Evolutionary conservation across 163 green algal species (phyloP).

Genomic region (Botryococcus braunii): DNA sequence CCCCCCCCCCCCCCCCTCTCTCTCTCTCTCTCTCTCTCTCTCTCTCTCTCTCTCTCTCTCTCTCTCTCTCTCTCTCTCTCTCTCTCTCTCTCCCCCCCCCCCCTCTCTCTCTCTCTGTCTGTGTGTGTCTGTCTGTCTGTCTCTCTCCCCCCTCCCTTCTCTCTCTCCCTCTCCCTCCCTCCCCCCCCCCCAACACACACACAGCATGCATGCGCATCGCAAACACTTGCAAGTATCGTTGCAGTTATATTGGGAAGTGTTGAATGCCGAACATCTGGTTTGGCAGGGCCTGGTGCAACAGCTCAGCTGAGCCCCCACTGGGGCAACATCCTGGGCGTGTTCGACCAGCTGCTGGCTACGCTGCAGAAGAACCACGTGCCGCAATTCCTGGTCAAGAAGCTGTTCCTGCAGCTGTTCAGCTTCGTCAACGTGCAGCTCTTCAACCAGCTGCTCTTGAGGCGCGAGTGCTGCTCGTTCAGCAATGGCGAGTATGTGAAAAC

Average conservation of each 20-base stretch:
- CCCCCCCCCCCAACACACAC: too few relatives aligned
- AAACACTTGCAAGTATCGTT: too few relatives aligned
- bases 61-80: background rate
- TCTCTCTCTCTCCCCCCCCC: background rate
- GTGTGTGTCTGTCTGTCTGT: too few relatives aligned
- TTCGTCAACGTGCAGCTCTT: constrained; percentile 97
- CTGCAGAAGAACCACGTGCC: constrained; percentile 80
- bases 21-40: too few relatives aligned
- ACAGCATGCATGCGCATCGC: too few relatives aligned
- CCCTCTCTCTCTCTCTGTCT: too few relatives aligned
- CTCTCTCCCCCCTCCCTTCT: background rate
- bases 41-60: background rate
- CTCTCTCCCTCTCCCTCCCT: background rate
- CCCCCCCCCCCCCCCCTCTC: background rate
- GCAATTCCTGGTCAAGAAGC: constrained; percentile 75
- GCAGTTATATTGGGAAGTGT: too few relatives aligned
- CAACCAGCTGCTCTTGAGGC: constrained; percentile 96
- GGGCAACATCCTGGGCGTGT: constrained; percentile 75
- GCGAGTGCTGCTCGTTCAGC: constrained; percentile 98
- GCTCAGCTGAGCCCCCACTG: constrained; percentile 58
- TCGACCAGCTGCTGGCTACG: constrained; percentile 74
- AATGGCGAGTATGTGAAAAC: constrained; percentile 99
- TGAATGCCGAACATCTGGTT: too few relatives aligned
- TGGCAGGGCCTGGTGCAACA: too few relatives aligned
- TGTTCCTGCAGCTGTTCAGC: constrained; percentile 95